phyloP scores from a whole-genome alignment of 2,329 filamentous ascomycete species.

The Diaporthe humulicola region DNA sequence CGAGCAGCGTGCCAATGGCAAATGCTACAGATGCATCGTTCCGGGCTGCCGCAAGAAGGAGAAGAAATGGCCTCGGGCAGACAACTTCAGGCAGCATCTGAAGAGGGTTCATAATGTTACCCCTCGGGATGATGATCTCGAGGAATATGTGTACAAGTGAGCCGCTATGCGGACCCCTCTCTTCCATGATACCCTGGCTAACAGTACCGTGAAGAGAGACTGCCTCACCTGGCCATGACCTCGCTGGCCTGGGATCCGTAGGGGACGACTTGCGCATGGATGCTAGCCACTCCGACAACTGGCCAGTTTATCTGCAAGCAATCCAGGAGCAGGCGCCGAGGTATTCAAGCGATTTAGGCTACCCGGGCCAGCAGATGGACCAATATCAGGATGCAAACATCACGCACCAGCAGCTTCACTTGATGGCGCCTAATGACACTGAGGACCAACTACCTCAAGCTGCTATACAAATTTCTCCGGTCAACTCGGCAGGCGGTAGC shows the following conservation, averaged over 20 bases:
- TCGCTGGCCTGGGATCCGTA: conserved; percentile 40
- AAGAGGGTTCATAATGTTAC: conserved; percentile 71
- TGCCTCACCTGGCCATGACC: not conserved
- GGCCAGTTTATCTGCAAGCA: conserved; percentile 21
- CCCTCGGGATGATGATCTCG: conserved; percentile 54
- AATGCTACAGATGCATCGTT: conserved; percentile 72
- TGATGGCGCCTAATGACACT: not conserved
- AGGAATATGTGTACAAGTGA: conserved; percentile 50
- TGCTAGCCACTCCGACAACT: not conserved
- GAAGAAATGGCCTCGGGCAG: conserved; percentile 84
- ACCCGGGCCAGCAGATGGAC: conserved; percentile 12
- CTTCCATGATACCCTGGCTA: not conserved
- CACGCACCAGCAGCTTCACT: conserved; percentile 26
- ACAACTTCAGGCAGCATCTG: conserved; percentile 90
- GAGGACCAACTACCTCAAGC: conserved; percentile 1
- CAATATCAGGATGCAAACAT: conserved; percentile 17
- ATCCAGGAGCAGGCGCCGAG: conserved; percentile 1
- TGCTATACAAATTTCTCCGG: conserved; percentile 16
- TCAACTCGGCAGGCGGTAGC: not conserved
- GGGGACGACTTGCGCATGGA: conserved; percentile 12
- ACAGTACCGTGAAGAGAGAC: not conserved
- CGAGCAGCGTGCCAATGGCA: conserved; percentile 58
- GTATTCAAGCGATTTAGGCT: not conserved
- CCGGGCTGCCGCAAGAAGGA: conserved; percentile 67
- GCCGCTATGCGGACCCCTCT: conserved; percentile 8